Evolutionary conservation across 352 stramenopile species (phyloP).

Genomic region (Globisporangium yorkense): DNA sequence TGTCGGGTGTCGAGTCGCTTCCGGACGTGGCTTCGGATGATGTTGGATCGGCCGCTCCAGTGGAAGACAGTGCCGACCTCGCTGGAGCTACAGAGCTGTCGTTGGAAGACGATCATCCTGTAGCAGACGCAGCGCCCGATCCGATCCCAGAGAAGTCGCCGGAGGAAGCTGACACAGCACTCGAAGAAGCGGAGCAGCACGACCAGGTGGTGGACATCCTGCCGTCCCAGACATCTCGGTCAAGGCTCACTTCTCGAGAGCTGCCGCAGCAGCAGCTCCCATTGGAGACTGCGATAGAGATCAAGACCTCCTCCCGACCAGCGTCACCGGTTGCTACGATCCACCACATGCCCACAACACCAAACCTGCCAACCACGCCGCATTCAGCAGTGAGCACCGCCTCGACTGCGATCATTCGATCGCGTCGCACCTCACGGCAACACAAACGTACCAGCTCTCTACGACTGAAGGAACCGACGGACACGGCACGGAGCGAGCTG

Average conservation of each 20-base stretch:
- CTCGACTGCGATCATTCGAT: conserved; percentile 19
- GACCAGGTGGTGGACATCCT: conserved; percentile 10
- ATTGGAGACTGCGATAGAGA: background rate
- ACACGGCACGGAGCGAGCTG: conserved; percentile 2
- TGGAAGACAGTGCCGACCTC: background rate
- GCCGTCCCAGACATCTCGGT: background rate
- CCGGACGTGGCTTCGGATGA: background rate
- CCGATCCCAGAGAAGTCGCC: conserved; percentile 3
- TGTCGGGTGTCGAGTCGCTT: background rate
- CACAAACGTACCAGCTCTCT: conserved; percentile 20
- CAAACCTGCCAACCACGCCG: conserved; percentile 6
- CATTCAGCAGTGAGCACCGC: background rate
- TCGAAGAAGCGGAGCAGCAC: conserved; percentile 1
- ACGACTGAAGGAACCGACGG: conserved; percentile 18
- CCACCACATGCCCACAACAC: conserved; percentile 21
- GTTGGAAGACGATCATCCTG: background rate
- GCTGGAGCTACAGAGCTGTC: background rate
- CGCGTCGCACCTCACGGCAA: conserved; percentile 22
- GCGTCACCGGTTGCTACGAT: background rate
- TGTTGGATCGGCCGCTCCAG: background rate
- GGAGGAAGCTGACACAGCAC: conserved; percentile 3
- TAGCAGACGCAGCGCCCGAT: background rate
- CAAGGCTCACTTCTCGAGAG: conserved; percentile 3
- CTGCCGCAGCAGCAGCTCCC: background rate
- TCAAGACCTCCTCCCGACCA: background rate